phyloP scores from a whole-genome alignment of 2,329 filamentous ascomycete species.

The Bisporella sp. region DNA sequence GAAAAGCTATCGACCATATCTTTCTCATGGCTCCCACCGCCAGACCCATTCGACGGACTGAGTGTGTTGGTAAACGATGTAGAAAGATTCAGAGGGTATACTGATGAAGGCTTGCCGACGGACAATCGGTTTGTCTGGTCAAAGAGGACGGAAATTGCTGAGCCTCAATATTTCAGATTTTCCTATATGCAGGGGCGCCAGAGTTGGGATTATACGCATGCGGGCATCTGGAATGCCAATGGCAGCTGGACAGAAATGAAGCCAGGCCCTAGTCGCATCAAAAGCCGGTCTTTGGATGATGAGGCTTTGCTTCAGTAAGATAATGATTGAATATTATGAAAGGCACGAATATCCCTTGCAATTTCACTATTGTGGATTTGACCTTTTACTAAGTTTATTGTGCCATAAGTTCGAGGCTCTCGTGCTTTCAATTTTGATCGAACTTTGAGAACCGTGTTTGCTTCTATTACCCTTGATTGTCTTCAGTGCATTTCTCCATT shows the following conservation, averaged over 20 bases:
- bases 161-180: conserved; percentile 72
- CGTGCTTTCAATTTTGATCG: too few species aligned
- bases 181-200: conserved; percentile 61
- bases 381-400: too few species aligned
- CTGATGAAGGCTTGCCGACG: conserved; percentile 40
- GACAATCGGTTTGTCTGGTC: conserved; percentile 52
- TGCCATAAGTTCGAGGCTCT: too few species aligned
- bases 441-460: too few species aligned
- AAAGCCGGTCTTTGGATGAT: conserved; percentile 16
- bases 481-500: too few species aligned
- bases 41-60: conserved; percentile 61
- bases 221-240: conserved; percentile 60
- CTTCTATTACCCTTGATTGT: too few species aligned
- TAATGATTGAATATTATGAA: too few species aligned
- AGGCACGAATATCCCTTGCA: too few species aligned
- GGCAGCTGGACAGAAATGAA: conserved; percentile 61
- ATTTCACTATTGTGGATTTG: too few species aligned
- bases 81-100: conserved; percentile 69
- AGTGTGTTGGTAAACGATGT: conserved; percentile 82
- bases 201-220: conserved; percentile 67
- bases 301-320: conserved; percentile 1
- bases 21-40: conserved; percentile 31
- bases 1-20: conserved; percentile 38
- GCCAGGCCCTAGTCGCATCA: conserved; percentile 23
- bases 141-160: conserved; percentile 35